phyloP scores from a whole-genome alignment of 2,329 filamentous ascomycete species.

The Phyllosticta citribraziliensis region DNA sequence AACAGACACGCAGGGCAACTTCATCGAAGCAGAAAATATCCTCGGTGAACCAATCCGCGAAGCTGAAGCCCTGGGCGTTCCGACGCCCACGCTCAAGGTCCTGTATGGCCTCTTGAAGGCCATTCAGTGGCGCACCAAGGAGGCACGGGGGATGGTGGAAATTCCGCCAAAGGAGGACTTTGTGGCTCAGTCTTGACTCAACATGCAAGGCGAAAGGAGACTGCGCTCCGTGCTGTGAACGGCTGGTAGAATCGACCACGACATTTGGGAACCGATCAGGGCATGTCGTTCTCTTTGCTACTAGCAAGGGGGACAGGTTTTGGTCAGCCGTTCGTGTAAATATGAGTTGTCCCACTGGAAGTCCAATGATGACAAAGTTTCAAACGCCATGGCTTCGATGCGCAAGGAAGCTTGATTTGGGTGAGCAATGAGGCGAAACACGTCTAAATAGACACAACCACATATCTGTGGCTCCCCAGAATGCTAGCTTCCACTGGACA shows the following conservation, averaged over 20 bases:
- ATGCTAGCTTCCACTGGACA: too few relatives aligned
- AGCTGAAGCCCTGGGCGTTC: conserved; percentile 38
- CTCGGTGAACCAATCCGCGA: conserved; percentile 48
- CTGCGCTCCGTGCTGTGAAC: background rate
- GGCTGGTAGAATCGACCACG: background rate
- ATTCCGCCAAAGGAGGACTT: conserved; percentile 18
- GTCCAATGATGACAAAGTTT: too few relatives aligned
- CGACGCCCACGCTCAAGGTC: conserved; percentile 40
- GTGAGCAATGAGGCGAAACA: too few relatives aligned
- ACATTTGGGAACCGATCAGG: too few relatives aligned
- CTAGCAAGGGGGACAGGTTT: too few relatives aligned
- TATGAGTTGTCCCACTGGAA: too few relatives aligned
- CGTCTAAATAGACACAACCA: too few relatives aligned
- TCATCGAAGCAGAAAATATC: conserved; percentile 47
- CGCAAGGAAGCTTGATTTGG: too few relatives aligned
- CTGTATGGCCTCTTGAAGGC: conserved; percentile 41
- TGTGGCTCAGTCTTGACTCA: background rate
- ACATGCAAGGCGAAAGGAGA: background rate
- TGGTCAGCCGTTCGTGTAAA: too few relatives aligned
- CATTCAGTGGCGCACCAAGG: conserved; percentile 40
- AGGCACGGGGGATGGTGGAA: conserved; percentile 31
- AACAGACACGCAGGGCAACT: conserved; percentile 35
- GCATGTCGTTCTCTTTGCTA: too few relatives aligned
- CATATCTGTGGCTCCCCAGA: too few relatives aligned
- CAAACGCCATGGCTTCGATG: too few relatives aligned